A percentile compares a stretch with the other conserved stretches of the same genome.
Conservation (phyloP, 2,329 filamentous ascomycete species). For the Alternaria novae-zelandiae region DNA sequence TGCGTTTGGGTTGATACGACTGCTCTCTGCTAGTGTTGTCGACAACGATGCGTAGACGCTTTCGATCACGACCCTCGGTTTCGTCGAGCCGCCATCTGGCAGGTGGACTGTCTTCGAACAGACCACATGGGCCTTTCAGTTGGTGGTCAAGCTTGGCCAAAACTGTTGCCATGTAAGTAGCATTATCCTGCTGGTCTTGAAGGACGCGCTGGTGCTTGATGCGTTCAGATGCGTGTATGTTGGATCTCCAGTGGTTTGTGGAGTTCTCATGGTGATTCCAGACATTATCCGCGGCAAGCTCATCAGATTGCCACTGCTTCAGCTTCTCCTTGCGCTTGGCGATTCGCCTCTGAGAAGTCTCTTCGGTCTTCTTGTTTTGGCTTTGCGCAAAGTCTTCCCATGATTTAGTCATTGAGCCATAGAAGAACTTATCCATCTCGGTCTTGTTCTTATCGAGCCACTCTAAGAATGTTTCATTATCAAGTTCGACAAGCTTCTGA, state of each 20-base stretch:
- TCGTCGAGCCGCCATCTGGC: slow-evolving; percentile 92
- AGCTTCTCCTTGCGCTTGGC: slow-evolving; percentile 81
- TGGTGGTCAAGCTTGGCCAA: slow-evolving; percentile 82
- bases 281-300: slow-evolving; percentile 70
- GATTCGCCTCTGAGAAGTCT: slow-evolving; percentile 73
- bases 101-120: slow-evolving; percentile 71
- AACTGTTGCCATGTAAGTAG: slow-evolving; percentile 75
- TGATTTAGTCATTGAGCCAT: slow-evolving; percentile 76
- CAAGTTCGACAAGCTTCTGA: slow-evolving; percentile 81
- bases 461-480: slow-evolving; percentile 83
- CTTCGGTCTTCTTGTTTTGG: slow-evolving; percentile 82
- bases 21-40: slow-evolving; percentile 71
- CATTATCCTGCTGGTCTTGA: slow-evolving; percentile 93
- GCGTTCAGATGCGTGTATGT: slow-evolving; percentile 90
- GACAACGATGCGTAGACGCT: slow-evolving; percentile 85
- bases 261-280: slow-evolving; percentile 84
- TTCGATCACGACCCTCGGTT: slow-evolving; percentile 93
- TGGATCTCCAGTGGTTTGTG: slow-evolving; percentile 91
- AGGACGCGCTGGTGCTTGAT: slow-evolving; percentile 86
- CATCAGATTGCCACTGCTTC: slow-evolving; percentile 77
- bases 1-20: slow-evolving; percentile 85
- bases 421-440: slow-evolving; percentile 82
- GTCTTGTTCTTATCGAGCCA: slow-evolving; percentile 87
- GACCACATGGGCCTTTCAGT: slow-evolving; percentile 77
- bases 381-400: slow-evolving; percentile 88